phyloP scores from a whole-genome alignment of 345 rosid species.

The Cardamine resedifolia region DNA sequence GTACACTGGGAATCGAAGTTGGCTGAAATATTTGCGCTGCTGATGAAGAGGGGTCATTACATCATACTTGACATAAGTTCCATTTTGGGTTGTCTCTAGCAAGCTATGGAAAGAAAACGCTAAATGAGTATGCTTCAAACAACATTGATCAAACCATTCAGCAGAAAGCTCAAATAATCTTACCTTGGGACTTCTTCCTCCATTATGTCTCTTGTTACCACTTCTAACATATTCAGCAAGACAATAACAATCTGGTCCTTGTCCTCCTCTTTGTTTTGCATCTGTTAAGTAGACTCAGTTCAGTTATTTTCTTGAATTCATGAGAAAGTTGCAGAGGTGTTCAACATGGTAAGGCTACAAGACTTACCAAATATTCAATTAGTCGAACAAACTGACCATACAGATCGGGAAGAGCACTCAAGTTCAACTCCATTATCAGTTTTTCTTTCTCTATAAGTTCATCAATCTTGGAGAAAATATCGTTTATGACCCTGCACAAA shows the following conservation, averaged over 20 bases:
- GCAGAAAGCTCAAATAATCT: conserved; percentile 29
- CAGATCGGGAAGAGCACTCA: conserved; percentile 81
- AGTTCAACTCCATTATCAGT: conserved; percentile 49
- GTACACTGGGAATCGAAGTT: conserved; percentile 46
- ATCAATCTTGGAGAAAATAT: conserved; percentile 56
- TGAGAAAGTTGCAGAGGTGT: not conserved
- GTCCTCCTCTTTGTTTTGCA: conserved; percentile 47
- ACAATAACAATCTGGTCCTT: conserved; percentile 55
- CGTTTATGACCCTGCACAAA: conserved; percentile 61
- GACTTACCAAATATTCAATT: conserved; percentile 67
- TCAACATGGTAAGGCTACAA: conserved; percentile 12
- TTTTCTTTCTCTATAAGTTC: conserved; percentile 34
- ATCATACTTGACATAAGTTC: conserved; percentile 43
- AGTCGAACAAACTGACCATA: conserved; percentile 71
- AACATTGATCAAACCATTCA: conserved; percentile 8
- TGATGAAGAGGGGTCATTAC: conserved; percentile 59
- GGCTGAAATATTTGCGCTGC: conserved; percentile 45
- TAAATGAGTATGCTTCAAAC: conserved; percentile 20
- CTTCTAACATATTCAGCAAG: conserved; percentile 57
- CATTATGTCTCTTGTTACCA: conserved; percentile 61
- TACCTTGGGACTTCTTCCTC: conserved; percentile 54
- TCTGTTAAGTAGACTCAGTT: conserved; percentile 33
- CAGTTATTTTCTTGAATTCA: conserved; percentile 4
- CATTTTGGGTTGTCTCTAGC: conserved; percentile 48
- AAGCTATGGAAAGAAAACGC: conserved; percentile 33